Evolutionary conservation across 768 basidiomycete genomes (phyloP), one percentile per base, ranked within the genome.

Genomic region (Pleurotus platypus): DNA sequence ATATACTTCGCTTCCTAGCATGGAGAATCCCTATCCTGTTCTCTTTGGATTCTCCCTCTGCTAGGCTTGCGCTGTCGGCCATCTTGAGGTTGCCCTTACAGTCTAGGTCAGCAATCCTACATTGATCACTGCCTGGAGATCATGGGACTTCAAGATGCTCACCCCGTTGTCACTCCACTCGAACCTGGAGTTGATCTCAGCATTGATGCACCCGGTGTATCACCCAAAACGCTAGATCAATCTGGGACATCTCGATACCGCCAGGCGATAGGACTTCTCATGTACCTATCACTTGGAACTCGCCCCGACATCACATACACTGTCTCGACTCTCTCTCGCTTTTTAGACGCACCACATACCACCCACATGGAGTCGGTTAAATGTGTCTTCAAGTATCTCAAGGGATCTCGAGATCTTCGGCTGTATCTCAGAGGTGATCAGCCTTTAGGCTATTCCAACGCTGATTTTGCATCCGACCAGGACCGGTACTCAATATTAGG

Each of bases 251-350:
- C 46, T 11, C 61, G 40, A 2, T 74, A 74, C 46, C 56, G 58
- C 2, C 54, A 68, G 39, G 51, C 61, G 12, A 60, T 76, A 4
- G 69, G 71, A 0, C 66, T 63, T 0, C 58, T 75, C 18, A 64
- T 71, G 51, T 75, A 71, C 51, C 46, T 64, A 15, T 56, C 64
- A 2, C 56, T 65, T 5, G 61, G 60, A 7, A 70, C 66, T 2
- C 57, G 63, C 22, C 69, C 73, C 5, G 66, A 73, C 49, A 69
- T 71, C 24, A 48, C 65, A 4, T 73, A 64, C 55, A 56, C 71
- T 4, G 57, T 66, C 3, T 61, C 54, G 1, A 61, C 56, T 4
- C 60, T 70, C 1, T 59, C 64, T 1, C 68, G 67, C 30, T 70
- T 60, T 54, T 37, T 64, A 1, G 61, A 61, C 12, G 60, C 63